Percentiles rank a stretch among this genome's conserved stretches.
phyloP scores from a whole-genome alignment of 2,329 filamentous ascomycete genomes.

The Hymenoscyphus fructigenus region DNA sequence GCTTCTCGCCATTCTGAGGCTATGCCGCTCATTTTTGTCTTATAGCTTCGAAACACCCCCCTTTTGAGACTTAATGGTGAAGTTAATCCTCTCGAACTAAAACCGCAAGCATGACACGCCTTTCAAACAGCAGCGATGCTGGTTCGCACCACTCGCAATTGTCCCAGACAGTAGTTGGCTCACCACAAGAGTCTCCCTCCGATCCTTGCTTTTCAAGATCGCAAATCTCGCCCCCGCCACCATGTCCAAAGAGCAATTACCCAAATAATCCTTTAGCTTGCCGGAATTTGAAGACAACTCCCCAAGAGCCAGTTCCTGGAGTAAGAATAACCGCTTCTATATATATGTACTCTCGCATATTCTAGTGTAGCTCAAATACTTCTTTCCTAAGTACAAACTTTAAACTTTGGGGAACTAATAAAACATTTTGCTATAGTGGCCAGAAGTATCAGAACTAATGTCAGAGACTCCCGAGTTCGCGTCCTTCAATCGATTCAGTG shows the following conservation, averaged over 20 bases:
- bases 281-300: neutral
- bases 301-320: neutral
- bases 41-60: neutral
- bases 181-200: neutral
- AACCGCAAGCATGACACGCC: neutral
- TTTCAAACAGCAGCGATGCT: neutral
- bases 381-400: no score
- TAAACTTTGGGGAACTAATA: no score
- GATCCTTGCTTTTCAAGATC: neutral
- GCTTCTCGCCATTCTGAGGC: neutral
- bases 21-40: neutral
- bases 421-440: constrained; percentile 11
- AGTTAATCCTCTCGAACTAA: no score
- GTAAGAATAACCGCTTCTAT: neutral
- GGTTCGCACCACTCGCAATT: neutral
- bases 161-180: neutral
- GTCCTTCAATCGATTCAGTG: constrained; percentile 13
- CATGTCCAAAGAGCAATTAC: neutral
- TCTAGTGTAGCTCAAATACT: neutral
- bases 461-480: constrained; percentile 15
- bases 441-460: constrained; percentile 13
- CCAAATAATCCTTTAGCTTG: neutral
- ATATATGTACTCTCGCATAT: neutral
- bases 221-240: no score
- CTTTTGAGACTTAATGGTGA: no score